Evolutionary conservation across 2,329 filamentous ascomycete genomes (phyloP).

Genomic region (Verticillium nubilum): DNA sequence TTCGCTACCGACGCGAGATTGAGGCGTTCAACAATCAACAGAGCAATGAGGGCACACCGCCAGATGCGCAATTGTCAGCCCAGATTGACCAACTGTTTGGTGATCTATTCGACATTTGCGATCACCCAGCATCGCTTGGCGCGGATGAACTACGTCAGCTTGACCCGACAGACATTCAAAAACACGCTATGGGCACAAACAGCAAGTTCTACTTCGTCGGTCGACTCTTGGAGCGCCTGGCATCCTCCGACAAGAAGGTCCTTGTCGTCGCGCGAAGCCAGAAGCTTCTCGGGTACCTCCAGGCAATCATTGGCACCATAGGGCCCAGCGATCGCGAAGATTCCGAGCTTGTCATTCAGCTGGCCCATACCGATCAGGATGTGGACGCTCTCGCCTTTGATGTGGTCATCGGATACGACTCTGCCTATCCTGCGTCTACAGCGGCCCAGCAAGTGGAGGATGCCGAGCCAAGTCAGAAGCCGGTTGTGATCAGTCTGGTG

Average conservation of each 20-base stretch:
- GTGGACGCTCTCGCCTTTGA: conserved; percentile 36
- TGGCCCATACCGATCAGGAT: conserved; percentile 30
- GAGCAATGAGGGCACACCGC: conserved; percentile 2
- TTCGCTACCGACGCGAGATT: conserved; percentile 36
- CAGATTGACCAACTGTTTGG: conserved; percentile 48
- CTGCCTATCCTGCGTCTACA: conserved; percentile 36
- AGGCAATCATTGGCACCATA: conserved; percentile 34
- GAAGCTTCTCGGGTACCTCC: conserved; percentile 45
- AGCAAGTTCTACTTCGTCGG: conserved; percentile 55
- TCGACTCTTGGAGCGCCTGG: conserved; percentile 44
- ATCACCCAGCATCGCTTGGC: conserved; percentile 48
- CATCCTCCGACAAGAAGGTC: conserved; percentile 38
- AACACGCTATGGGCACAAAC: conserved; percentile 50
- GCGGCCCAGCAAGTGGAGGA: conserved; percentile 15
- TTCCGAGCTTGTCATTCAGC: conserved; percentile 33
- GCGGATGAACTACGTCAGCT: conserved; percentile 34
- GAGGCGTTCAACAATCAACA: conserved; percentile 32
- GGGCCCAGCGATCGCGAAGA: conserved; percentile 2
- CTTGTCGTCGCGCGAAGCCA: conserved; percentile 48
- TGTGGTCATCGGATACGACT: conserved; percentile 49
- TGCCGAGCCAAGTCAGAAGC: conserved; percentile 21
- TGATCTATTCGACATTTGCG: conserved; percentile 48
- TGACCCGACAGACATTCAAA: conserved; percentile 37
- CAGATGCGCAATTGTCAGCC: conserved; percentile 28
- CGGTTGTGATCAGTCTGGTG: conserved; percentile 43